These are phyloP conservation scores for Cyclostephanos invisitatus DNA, from an alignment of 108 stramenopile species.

Conservation along the genomic window DNA sequence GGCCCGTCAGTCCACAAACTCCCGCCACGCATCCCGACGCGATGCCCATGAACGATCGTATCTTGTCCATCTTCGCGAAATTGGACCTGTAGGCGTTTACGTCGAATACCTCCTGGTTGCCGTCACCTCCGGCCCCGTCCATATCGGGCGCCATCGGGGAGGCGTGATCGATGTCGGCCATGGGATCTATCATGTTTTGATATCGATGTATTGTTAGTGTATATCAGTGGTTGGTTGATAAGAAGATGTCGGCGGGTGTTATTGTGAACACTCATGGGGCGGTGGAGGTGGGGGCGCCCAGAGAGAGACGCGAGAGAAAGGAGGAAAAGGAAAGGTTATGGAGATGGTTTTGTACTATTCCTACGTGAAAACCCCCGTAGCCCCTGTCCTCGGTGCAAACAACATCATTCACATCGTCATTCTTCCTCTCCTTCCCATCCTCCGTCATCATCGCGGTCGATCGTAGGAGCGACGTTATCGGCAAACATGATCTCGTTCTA, in stretches of 20 bases:
- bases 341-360: too few relatives aligned
- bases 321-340: too few relatives aligned
- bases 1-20: slow-evolving; percentile 74
- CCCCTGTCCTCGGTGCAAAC: too few relatives aligned
- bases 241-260: not conserved
- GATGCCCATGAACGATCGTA: slow-evolving; percentile 85
- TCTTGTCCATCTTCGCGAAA: slow-evolving; percentile 70
- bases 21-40: slow-evolving; percentile 84
- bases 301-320: too few relatives aligned
- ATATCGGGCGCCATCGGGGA: slow-evolving; percentile 25
- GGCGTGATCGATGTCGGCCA: slow-evolving; percentile 66
- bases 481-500: slow-evolving; percentile 8
- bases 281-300: too few relatives aligned
- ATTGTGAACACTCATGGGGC: too few relatives aligned
- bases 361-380: too few relatives aligned
- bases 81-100: slow-evolving; percentile 60
- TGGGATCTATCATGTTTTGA: slow-evolving; percentile 77
- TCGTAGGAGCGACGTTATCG: too few relatives aligned
- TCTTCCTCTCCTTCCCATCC: too few relatives aligned
- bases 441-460: too few relatives aligned
- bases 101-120: slow-evolving; percentile 73
- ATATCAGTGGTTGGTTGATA: too few relatives aligned
- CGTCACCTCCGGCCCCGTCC: slow-evolving; percentile 28
- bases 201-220: not conserved
- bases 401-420: too few relatives aligned